Conservation (phyloP, 1,139 yeast species). For the Lodderomyces margitis region DNA sequence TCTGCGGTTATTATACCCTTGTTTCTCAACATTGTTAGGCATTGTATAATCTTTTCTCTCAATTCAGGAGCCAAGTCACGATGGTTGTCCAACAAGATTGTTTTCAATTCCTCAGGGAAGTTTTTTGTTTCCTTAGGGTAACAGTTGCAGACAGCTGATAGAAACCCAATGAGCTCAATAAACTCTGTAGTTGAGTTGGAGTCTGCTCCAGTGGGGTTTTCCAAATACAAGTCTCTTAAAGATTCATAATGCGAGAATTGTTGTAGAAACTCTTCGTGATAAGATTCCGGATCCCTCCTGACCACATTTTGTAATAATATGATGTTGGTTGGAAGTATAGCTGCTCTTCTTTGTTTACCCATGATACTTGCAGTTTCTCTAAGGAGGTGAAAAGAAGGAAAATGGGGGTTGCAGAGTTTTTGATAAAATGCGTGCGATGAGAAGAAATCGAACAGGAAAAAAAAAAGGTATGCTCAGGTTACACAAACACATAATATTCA, state of each 20-base stretch:
- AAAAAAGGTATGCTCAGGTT: not conserved
- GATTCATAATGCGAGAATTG: conserved; percentile 94
- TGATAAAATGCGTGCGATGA: not conserved
- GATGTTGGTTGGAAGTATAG: conserved; percentile 86
- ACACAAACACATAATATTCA: not conserved
- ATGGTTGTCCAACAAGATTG: conserved; percentile 69
- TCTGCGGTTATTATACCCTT: conserved; percentile 82
- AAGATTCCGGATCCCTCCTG: conserved; percentile 90
- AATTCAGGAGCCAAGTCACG: conserved; percentile 78
- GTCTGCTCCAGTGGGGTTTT: conserved; percentile 61
- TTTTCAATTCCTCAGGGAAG: conserved; percentile 79
- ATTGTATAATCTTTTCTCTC: conserved; percentile 87
- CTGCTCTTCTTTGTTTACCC: conserved; percentile 90
- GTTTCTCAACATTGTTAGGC: conserved; percentile 85
- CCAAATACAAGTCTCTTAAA: conserved; percentile 76
- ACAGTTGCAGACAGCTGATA: conserved; percentile 86
- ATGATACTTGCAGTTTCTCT: conserved; percentile 32
- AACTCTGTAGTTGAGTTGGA: conserved; percentile 69
- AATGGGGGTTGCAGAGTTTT: not conserved
- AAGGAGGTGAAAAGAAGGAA: not conserved
- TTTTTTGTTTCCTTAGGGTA: conserved; percentile 84
- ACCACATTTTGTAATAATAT: conserved; percentile 89
- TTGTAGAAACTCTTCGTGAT: conserved; percentile 87
- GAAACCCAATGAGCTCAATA: conserved; percentile 82
- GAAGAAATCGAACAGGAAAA: not conserved